Conservation (phyloP, 805 yeast genomes). For the Metschnikowia colocasiae region DNA sequence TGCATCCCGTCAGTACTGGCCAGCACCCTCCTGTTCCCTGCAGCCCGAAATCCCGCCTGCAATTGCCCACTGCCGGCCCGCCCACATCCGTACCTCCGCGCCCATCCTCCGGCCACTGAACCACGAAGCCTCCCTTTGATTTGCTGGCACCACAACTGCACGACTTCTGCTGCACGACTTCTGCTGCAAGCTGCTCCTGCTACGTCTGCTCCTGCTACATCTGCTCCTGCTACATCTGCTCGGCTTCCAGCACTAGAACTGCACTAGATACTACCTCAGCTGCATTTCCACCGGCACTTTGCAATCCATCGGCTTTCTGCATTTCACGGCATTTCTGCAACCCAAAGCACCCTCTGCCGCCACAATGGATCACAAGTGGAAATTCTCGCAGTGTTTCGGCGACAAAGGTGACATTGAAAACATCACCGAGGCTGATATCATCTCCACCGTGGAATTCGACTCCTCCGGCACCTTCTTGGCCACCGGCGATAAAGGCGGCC, state of each 20-base stretch:
- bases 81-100: neutral
- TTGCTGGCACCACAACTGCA: too few species aligned
- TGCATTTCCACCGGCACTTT: too few species aligned
- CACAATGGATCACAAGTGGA: constrained; percentile 50
- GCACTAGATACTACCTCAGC: too few species aligned
- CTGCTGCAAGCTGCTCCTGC: too few species aligned
- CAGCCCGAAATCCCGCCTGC: neutral
- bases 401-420: constrained; percentile 96
- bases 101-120: neutral
- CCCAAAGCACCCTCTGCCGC: too few species aligned
- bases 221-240: too few species aligned
- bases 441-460: constrained; percentile 95
- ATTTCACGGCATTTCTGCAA: too few species aligned
- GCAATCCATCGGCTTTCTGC: too few species aligned
- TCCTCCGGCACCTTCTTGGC: constrained; percentile 93
- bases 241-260: too few species aligned
- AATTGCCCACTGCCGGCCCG: neutral
- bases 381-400: constrained; percentile 96
- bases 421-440: constrained; percentile 95
- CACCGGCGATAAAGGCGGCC: constrained; percentile 98
- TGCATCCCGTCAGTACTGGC: neutral
- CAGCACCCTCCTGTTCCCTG: too few species aligned
- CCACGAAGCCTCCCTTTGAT: neutral
- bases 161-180: too few species aligned
- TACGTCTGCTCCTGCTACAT: too few species aligned